Evolutionary conservation across 139 green algal species (phyloP).

Genomic region (Coccomyxa sp.): DNA sequence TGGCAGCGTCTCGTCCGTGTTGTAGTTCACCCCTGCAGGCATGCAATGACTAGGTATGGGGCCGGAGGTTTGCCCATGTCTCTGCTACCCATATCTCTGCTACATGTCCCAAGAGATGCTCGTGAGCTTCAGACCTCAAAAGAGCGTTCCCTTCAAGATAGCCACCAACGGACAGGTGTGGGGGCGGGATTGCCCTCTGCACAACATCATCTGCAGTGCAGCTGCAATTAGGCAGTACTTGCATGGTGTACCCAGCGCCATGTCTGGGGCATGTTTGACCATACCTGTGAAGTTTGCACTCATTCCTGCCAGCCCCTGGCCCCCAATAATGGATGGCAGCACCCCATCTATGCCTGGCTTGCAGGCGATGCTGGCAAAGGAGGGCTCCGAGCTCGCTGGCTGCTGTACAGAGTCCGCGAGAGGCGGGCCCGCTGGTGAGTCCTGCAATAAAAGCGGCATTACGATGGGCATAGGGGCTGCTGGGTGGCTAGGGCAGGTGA

Average conservation of each 20-base stretch:
- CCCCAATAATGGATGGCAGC: background rate
- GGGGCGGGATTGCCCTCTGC: background rate
- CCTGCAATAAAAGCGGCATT: background rate
- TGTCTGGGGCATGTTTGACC: background rate
- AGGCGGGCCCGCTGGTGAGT: background rate
- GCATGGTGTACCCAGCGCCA: background rate
- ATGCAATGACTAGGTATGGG: too few relatives aligned
- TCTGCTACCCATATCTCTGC: too few relatives aligned
- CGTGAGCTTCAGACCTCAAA: background rate
- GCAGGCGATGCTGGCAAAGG: background rate
- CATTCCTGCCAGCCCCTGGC: background rate
- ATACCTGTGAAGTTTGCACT: background rate
- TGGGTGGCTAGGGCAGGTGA: too few relatives aligned
- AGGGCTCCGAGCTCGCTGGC: too few relatives aligned
- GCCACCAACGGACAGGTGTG: background rate
- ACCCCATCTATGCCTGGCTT: background rate
- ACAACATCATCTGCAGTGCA: background rate
- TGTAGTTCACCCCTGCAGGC: background rate
- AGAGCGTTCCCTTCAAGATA: background rate
- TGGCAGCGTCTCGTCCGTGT: background rate
- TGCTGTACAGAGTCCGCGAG: too few relatives aligned
- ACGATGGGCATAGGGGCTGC: too few relatives aligned
- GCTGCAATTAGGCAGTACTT: background rate
- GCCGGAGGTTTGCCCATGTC: too few relatives aligned
- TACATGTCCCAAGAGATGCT: too few relatives aligned